phyloP scores from a whole-genome alignment of 2,329 filamentous ascomycete genomes.

The Cladosporium colombiae region DNA sequence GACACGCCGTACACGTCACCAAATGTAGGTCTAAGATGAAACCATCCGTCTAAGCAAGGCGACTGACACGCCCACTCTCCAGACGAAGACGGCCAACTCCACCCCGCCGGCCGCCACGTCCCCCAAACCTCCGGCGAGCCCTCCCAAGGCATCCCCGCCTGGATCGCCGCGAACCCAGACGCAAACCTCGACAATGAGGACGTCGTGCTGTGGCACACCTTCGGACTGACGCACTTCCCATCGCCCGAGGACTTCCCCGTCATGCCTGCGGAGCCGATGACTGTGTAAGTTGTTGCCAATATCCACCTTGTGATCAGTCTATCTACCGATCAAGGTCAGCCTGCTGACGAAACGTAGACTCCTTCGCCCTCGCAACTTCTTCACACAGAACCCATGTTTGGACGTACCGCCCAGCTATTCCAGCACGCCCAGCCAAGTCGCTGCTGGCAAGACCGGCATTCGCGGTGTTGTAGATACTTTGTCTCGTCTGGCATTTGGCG shows the following conservation, averaged over 20 bases:
- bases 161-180: slow-evolving; percentile 69
- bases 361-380: slow-evolving; percentile 79
- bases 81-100: slow-evolving; percentile 80
- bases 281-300: no score
- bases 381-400: slow-evolving; percentile 73
- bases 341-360: slow-evolving; percentile 41
- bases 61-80: background rate
- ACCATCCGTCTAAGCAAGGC: background rate
- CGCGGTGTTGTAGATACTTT: slow-evolving; percentile 53
- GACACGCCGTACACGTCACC: slow-evolving; percentile 85
- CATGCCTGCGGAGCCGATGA: slow-evolving; percentile 75
- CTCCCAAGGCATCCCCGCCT: slow-evolving; percentile 69
- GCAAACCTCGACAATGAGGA: slow-evolving; percentile 77
- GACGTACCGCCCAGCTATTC: slow-evolving; percentile 78
- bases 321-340: background rate
- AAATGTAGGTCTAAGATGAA: slow-evolving; percentile 64
- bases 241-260: slow-evolving; percentile 88
- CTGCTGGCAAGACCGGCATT: slow-evolving; percentile 37
- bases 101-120: slow-evolving; percentile 83
- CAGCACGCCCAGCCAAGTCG: slow-evolving; percentile 69
- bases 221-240: slow-evolving; percentile 87
- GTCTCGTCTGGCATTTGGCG: slow-evolving; percentile 51
- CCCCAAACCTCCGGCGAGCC: slow-evolving; percentile 83
- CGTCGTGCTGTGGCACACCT: slow-evolving; percentile 90
- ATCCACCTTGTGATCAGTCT: background rate